Evolutionary conservation across 2,329 filamentous ascomycete genomes (phyloP).

Genomic region (Tothia fuscella): DNA sequence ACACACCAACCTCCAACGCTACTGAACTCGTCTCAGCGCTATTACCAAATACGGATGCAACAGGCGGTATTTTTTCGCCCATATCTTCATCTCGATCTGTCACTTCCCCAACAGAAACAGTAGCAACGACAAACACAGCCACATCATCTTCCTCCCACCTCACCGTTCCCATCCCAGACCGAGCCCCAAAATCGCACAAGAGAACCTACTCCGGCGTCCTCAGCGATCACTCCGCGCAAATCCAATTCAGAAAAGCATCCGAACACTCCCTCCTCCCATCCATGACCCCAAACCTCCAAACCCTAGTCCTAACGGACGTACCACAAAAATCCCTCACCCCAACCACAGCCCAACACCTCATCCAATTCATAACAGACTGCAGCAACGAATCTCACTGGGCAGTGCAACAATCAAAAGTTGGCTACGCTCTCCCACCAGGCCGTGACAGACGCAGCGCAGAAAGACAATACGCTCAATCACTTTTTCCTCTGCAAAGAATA

Average conservation of each 20-base stretch:
- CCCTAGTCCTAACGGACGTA: constrained; percentile 44
- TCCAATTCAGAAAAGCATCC: constrained; percentile 17
- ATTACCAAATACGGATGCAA: background rate
- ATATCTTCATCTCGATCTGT: background rate
- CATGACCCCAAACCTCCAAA: constrained; percentile 41
- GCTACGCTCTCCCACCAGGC: constrained; percentile 48
- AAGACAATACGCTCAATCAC: constrained; percentile 34
- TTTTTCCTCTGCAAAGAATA: constrained; percentile 44
- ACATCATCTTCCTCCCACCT: background rate
- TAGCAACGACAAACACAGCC: background rate
- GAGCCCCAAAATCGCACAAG: background rate
- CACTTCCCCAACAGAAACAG: background rate
- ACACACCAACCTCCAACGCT: background rate
- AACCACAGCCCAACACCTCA: constrained; percentile 28
- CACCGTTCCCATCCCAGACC: background rate
- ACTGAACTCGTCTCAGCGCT: background rate
- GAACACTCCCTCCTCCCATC: constrained; percentile 38
- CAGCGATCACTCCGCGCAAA: constrained; percentile 9
- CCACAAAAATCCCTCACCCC: constrained; percentile 35
- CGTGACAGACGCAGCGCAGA: constrained; percentile 37
- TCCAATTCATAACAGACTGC: constrained; percentile 44
- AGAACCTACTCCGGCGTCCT: constrained; percentile 9
- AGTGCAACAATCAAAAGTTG: constrained; percentile 39
- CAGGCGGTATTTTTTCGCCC: constrained; percentile 3
- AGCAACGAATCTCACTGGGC: constrained; percentile 44